phyloP scores from a whole-genome alignment of 371 early-diverging fungal species.

The Lichtheimia ramosa region DNA sequence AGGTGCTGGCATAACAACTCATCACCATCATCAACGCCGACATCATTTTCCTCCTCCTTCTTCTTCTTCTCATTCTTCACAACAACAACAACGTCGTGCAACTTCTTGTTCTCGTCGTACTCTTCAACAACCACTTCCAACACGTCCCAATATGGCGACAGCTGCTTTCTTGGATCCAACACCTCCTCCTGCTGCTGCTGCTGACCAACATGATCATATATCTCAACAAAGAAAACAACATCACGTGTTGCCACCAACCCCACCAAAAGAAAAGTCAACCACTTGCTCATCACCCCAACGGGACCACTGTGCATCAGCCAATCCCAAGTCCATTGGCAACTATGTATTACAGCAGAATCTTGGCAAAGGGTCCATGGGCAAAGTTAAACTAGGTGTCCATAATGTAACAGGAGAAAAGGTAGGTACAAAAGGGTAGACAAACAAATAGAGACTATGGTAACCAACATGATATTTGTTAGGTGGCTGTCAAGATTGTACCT shows the following conservation, averaged over 20 bases:
- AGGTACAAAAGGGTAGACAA: conserved; percentile 4
- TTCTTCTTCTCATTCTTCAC: conserved; percentile 11
- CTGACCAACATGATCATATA: neutral
- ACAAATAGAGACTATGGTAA: neutral
- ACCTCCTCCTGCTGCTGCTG: neutral
- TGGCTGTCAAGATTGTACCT: conserved; percentile 51
- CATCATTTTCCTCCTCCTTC: neutral
- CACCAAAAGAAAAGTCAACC: conserved; percentile 3
- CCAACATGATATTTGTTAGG: conserved; percentile 10
- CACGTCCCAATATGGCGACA: conserved; percentile 20
- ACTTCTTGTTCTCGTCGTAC: too few species aligned
- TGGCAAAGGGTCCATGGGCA: conserved; percentile 49
- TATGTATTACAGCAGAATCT: conserved; percentile 40
- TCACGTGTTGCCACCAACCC: neutral
- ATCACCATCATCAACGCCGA: conserved; percentile 1
- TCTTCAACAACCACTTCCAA: conserved; percentile 13
- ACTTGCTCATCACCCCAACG: conserved; percentile 4
- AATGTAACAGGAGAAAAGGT: conserved; percentile 49
- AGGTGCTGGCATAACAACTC: neutral
- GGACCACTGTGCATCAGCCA: conserved; percentile 12
- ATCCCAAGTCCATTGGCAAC: conserved; percentile 35
- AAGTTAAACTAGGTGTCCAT: conserved; percentile 46
- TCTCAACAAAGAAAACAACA: neutral
- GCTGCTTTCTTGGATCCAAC: conserved; percentile 15
- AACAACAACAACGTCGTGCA: too few species aligned